Evolutionary conservation across 768 basidiomycete genomes (phyloP).

Genomic region (Lactifluus rugatus): DNA sequence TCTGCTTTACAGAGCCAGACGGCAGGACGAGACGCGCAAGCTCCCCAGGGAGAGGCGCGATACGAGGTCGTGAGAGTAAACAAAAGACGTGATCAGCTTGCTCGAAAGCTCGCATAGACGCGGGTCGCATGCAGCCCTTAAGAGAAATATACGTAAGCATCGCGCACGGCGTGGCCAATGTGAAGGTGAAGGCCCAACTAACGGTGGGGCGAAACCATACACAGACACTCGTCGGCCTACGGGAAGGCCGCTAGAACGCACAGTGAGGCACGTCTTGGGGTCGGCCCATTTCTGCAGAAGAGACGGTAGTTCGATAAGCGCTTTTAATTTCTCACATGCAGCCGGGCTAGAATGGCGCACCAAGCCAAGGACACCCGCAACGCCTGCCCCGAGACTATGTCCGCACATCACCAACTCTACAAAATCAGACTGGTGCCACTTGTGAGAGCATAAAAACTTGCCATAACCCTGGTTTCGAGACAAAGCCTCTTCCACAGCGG

Average conservation of each 20-base stretch:
- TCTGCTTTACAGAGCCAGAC: constrained; percentile 75
- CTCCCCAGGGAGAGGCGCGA: constrained; percentile 70
- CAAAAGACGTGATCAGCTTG: constrained; percentile 63
- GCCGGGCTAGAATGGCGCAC: constrained; percentile 31
- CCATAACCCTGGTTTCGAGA: constrained; percentile 62
- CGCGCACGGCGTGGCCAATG: neutral
- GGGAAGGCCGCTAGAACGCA: constrained; percentile 60
- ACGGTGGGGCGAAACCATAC: constrained; percentile 78
- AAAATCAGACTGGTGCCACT: neutral
- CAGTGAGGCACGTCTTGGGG: constrained; percentile 62
- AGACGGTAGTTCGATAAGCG: neutral
- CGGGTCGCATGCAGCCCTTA: constrained; percentile 53
- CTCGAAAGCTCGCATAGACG: constrained; percentile 49
- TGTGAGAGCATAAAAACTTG: constrained; percentile 27
- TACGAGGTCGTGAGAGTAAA: constrained; percentile 77
- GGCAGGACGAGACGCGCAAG: constrained; percentile 56
- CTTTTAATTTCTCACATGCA: constrained; percentile 1
- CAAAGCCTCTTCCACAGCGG: constrained; percentile 63
- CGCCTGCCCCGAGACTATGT: constrained; percentile 78
- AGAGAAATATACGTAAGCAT: neutral
- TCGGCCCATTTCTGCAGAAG: constrained; percentile 80
- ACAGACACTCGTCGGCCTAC: constrained; percentile 55
- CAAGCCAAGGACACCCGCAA: constrained; percentile 64
- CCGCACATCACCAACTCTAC: constrained; percentile 68
- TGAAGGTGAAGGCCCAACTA: constrained; percentile 24